Percentiles rank a stretch among this genome's conserved stretches.
Conservation (phyloP, 2,329 filamentous ascomycete genomes). For the Penicillium aurantiogriseum region DNA sequence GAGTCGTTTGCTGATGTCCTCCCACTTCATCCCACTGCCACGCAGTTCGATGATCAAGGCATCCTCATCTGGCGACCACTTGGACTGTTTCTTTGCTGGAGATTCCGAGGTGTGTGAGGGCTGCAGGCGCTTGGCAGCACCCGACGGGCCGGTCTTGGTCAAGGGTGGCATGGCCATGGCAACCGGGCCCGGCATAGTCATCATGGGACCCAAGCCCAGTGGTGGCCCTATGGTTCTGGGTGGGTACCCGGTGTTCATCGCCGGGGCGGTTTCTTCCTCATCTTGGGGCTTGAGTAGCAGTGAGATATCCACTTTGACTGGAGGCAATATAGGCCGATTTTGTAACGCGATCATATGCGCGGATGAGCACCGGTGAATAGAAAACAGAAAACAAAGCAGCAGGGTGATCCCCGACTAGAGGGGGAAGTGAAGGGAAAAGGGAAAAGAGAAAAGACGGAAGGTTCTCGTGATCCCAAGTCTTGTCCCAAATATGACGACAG, state of each 20-base stretch:
- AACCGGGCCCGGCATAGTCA: slow-evolving; percentile 20
- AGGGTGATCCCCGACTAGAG: background rate
- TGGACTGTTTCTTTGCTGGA: slow-evolving; percentile 90
- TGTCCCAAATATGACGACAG: slow-evolving; percentile 1
- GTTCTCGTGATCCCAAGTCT: slow-evolving; percentile 2
- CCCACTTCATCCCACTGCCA: slow-evolving; percentile 95
- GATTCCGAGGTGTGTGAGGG: slow-evolving; percentile 54
- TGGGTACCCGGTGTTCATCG: slow-evolving; percentile 34
- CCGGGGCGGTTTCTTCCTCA: slow-evolving; percentile 36
- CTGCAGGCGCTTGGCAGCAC: slow-evolving; percentile 44
- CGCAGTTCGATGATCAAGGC: slow-evolving; percentile 89
- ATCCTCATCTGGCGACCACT: slow-evolving; percentile 94
- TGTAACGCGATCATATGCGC: slow-evolving; percentile 47
- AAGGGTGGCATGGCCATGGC: slow-evolving; percentile 26
- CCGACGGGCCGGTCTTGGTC: slow-evolving; percentile 31
- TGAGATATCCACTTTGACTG: slow-evolving; percentile 91
- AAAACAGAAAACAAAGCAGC: background rate
- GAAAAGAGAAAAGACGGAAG: slow-evolving; percentile 4
- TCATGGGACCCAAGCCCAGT: slow-evolving; percentile 29
- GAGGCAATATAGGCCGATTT: slow-evolving; percentile 39
- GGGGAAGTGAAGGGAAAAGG: background rate
- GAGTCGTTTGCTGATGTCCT: slow-evolving; percentile 89
- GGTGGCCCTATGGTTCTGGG: slow-evolving; percentile 26
- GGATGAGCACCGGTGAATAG: slow-evolving; percentile 13
- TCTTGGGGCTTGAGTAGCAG: slow-evolving; percentile 70